Evolutionary conservation across 306 rosid species (phyloP).

Genomic region (Arachis stenosperma): DNA sequence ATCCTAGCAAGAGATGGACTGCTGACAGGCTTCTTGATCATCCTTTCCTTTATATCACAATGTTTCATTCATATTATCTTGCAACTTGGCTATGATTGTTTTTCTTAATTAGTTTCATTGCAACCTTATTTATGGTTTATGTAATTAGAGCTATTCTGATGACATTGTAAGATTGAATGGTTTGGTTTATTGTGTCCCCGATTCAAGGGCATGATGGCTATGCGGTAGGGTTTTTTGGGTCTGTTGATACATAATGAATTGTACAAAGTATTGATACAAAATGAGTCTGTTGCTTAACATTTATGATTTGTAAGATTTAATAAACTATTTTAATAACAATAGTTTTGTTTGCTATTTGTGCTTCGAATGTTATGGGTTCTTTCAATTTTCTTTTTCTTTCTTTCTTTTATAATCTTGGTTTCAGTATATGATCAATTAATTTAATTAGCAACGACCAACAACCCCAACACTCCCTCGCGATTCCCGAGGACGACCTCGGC

Average conservation of each 20-base stretch:
- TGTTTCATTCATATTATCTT: too few relatives aligned
- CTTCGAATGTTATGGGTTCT: neutral
- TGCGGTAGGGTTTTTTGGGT: too few relatives aligned
- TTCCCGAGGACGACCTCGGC: constrained; percentile 70
- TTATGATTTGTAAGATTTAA: neutral
- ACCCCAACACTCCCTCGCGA: constrained; percentile 45
- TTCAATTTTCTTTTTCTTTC: neutral
- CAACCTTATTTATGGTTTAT: too few relatives aligned
- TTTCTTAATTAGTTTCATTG: too few relatives aligned
- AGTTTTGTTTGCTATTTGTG: constrained; percentile 6
- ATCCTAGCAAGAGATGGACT: neutral
- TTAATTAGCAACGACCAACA: too few relatives aligned
- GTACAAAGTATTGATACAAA: neutral
- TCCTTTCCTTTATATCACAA: neutral
- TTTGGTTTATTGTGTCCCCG: too few relatives aligned
- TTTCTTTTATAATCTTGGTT: neutral
- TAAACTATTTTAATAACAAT: constrained; percentile 1
- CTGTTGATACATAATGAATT: too few relatives aligned
- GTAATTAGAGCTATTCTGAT: too few relatives aligned
- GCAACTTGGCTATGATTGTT: too few relatives aligned
- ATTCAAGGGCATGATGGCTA: too few relatives aligned
- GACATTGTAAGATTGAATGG: too few relatives aligned
- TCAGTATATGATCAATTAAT: neutral
- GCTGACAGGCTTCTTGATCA: neutral
- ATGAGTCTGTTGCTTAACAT: constrained; percentile 2